phyloP scores from a whole-genome alignment of 1,284 basidiomycete genomes.

The Pisolithus thermaeus region DNA sequence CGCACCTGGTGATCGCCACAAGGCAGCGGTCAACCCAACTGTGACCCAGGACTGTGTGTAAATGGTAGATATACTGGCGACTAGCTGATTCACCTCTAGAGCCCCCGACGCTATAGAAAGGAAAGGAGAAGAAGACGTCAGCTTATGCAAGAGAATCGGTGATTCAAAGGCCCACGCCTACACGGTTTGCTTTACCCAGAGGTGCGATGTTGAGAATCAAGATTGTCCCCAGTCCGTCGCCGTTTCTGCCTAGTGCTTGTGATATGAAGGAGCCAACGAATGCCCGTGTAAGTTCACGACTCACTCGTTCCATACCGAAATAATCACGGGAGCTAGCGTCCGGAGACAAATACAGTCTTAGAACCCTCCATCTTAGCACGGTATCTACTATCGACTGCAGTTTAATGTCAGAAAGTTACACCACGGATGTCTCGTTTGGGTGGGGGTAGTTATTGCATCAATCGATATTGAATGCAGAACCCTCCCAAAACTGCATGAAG shows the following conservation, averaged over 20 bases:
- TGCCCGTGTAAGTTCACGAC: background rate
- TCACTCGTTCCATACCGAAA: slow-evolving; percentile 50
- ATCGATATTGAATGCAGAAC: slow-evolving; percentile 81
- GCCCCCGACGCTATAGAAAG: slow-evolving; percentile 62
- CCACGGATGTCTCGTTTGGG: background rate
- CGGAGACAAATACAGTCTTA: slow-evolving; percentile 66
- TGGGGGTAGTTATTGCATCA: slow-evolving; percentile 42
- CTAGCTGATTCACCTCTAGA: slow-evolving; percentile 47
- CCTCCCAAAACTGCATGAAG: slow-evolving; percentile 56
- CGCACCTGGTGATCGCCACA: too few species aligned
- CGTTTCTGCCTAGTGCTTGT: slow-evolving; percentile 52
- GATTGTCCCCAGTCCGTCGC: slow-evolving; percentile 76
- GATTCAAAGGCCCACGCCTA: slow-evolving; percentile 16
- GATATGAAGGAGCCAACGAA: background rate
- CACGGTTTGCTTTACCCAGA: too few species aligned
- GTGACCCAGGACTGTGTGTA: too few species aligned
- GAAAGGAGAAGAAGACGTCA: background rate
- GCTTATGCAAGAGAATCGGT: background rate
- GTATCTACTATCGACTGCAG: slow-evolving; percentile 54
- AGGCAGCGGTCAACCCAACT: too few species aligned
- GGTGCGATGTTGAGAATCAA: slow-evolving; percentile 72
- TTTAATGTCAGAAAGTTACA: background rate
- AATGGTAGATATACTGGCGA: too few species aligned
- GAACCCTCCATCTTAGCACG: slow-evolving; percentile 45
- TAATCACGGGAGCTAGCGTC: slow-evolving; percentile 85